Percentiles rank a stretch among this genome's conserved stretches.
phyloP scores from a whole-genome alignment of 2,329 filamentous ascomycete species.

The Hypoxylon sp. region DNA sequence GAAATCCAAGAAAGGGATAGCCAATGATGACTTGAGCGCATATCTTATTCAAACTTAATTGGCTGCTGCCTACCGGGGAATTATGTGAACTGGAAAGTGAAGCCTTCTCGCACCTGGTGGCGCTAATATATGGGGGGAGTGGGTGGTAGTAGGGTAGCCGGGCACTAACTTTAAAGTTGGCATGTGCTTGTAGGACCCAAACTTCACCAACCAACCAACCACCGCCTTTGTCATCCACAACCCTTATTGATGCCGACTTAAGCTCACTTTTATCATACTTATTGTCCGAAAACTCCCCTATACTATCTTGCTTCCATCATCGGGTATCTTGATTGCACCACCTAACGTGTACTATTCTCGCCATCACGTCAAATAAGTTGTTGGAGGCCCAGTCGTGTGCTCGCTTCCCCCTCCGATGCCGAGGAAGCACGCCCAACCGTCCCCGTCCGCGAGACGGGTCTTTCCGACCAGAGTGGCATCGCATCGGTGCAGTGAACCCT shows the following conservation, averaged over 20 bases:
- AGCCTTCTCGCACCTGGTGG: slow-evolving; percentile 4
- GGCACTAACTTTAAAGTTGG: slow-evolving; percentile 16
- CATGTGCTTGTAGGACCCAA: not conserved
- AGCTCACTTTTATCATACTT: not conserved
- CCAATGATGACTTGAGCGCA: slow-evolving; percentile 3
- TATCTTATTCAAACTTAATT: slow-evolving; percentile 1
- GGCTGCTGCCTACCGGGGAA: slow-evolving; percentile 4
- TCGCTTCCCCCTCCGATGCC: slow-evolving; percentile 6
- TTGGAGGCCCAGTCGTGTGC: slow-evolving; percentile 16
- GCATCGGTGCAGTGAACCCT: slow-evolving; percentile 29
- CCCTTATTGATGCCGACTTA: not conserved
- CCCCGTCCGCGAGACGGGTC: slow-evolving; percentile 16
- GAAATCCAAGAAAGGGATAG: not conserved
- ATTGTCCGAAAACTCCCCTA: not conserved
- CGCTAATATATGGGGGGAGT: not conserved
- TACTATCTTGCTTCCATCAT: slow-evolving; percentile 5
- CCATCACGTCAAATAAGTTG: slow-evolving; percentile 1
- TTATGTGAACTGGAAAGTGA: not conserved
- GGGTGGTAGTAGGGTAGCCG: not conserved
- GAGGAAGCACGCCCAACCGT: slow-evolving; percentile 7
- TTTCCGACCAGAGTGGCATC: slow-evolving; percentile 28
- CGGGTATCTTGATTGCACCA: slow-evolving; percentile 8
- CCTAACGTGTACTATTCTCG: slow-evolving; percentile 4
- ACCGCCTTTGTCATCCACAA: not conserved
- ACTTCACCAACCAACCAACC: not conserved